Base-by-base conservation (phyloP, 225 moss, liverwort and hornwort genomes). In the Climacium dendroides region DNA sequence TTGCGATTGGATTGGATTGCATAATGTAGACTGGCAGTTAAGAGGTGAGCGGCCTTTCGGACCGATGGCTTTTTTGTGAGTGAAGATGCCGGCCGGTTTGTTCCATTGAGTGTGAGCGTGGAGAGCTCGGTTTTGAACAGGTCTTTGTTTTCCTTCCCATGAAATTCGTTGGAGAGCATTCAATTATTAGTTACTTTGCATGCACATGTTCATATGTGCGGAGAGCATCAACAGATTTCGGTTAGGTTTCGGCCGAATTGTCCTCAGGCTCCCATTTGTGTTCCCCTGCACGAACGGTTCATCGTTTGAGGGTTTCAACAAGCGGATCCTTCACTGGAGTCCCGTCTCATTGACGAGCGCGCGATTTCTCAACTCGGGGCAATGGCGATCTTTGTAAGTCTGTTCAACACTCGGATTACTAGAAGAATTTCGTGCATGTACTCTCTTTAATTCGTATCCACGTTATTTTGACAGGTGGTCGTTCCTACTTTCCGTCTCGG, bases 301-400 rank as follows among this genome's bases (percentile, higher is more conserved):
- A 87, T 87, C 86, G 62, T 75, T 88, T 84, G 67, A 91, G 87
- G 86, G 83, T 89, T 91, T 81, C 75, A 80, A 89, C 45, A 23
- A 81, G 87, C 74, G 74, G 37, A 88, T 85, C 60, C 54, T 70
- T 85, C 82, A n/a, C 70, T 81, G 81, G 85, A 85, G 69, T 26
- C 79, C 28, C 57, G 63, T 79, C 83, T 18, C 81, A 74, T 79
- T 54, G 81, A n/a, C 81, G 80, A 87, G 66, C 60, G 47, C 78
- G 39, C 78, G 55, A 78, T 87, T 88, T 78, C 57, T 77, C 83
- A 30, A 48, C 78, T 88, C 57, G 17, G 32, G 62, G 77, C 25
- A 67, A 78, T 53, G 66, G 75, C 50, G 59, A 74, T 78, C 64
- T 62, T 57, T 85, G 85, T 63, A 85, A 78, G 85, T 88, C 55